Percentiles rank a stretch among this genome's conserved stretches.
Evolutionary conservation across 805 yeast species (phyloP).

Genomic region (Yarrowia keelungensis): DNA sequence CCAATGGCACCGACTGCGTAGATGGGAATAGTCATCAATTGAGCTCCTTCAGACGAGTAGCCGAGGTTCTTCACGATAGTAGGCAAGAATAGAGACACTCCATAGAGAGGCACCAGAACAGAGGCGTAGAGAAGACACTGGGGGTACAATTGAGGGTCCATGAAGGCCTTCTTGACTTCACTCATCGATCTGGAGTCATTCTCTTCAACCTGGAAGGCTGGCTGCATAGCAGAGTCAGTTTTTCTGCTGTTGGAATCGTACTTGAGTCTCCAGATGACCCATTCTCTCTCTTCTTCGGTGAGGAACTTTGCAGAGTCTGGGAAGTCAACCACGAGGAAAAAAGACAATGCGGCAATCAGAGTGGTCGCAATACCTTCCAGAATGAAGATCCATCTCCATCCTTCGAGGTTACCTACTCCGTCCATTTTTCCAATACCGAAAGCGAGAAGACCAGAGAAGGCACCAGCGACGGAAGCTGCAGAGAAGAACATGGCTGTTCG

Average conservation of each 20-base stretch:
- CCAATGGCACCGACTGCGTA: slow-evolving; percentile 51
- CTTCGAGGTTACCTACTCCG: slow-evolving; percentile 45
- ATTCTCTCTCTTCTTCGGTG: slow-evolving; percentile 58
- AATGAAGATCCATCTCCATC: slow-evolving; percentile 58
- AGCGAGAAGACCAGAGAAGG: slow-evolving; percentile 67
- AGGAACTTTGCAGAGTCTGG: slow-evolving; percentile 71
- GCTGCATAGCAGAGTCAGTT: background rate
- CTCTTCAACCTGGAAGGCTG: background rate
- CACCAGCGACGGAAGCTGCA: slow-evolving; percentile 49
- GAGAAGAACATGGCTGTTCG: slow-evolving; percentile 47
- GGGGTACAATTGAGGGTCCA: slow-evolving; percentile 59
- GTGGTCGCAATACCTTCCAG: slow-evolving; percentile 56
- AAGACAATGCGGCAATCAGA: slow-evolving; percentile 52
- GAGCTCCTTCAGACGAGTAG: slow-evolving; percentile 65
- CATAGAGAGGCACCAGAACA: slow-evolving; percentile 62
- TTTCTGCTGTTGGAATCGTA: slow-evolving; percentile 21
- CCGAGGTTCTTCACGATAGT: slow-evolving; percentile 61
- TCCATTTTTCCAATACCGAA: slow-evolving; percentile 58
- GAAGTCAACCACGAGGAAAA: slow-evolving; percentile 68
- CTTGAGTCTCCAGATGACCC: slow-evolving; percentile 34
- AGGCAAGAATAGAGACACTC: slow-evolving; percentile 67
- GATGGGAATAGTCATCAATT: slow-evolving; percentile 58
- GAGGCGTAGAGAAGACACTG: slow-evolving; percentile 61
- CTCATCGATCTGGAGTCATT: slow-evolving; percentile 53
- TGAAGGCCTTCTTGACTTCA: slow-evolving; percentile 57